Conservation (phyloP, 176 grass and related monocot species). For the Oryza brachyantha region DNA sequence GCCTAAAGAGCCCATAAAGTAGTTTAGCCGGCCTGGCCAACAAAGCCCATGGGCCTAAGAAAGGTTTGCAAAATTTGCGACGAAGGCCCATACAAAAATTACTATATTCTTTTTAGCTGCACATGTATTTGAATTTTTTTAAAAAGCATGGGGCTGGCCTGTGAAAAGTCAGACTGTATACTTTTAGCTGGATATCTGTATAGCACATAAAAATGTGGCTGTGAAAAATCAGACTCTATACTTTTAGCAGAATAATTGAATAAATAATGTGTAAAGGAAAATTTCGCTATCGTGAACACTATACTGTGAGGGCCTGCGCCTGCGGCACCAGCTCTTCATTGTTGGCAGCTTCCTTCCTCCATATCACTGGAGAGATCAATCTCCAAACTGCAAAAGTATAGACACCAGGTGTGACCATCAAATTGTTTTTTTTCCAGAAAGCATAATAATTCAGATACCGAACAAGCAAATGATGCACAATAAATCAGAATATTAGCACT, state of each 20-base stretch:
- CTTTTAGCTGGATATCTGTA: not conserved
- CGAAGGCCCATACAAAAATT: not conserved
- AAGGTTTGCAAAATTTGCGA: not conserved
- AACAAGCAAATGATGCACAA: not conserved
- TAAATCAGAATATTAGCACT: not conserved
- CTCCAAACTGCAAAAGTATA: conserved; percentile 63
- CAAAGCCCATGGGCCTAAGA: not conserved
- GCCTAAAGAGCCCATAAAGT: not conserved
- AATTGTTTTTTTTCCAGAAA: not conserved
- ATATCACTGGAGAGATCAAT: conserved; percentile 54
- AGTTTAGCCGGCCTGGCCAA: not conserved
- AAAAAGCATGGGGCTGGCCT: not conserved
- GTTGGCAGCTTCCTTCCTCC: conserved; percentile 27
- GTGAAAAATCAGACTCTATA: not conserved
- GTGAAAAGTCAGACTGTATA: not conserved
- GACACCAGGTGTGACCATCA: not conserved
- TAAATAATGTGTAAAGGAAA: not conserved
- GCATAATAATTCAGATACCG: not conserved
- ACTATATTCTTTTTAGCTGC: not conserved
- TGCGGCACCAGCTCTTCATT: conserved; percentile 28
- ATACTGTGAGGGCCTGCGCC: conserved; percentile 36
- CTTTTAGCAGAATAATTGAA: not conserved
- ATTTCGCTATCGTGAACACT: conserved; percentile 22
- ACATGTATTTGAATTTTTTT: not conserved
- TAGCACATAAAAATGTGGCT: too few species aligned